Evolutionary conservation across 2,329 filamentous ascomycete genomes (phyloP).

Genomic region (Aureobasidium sp.): DNA sequence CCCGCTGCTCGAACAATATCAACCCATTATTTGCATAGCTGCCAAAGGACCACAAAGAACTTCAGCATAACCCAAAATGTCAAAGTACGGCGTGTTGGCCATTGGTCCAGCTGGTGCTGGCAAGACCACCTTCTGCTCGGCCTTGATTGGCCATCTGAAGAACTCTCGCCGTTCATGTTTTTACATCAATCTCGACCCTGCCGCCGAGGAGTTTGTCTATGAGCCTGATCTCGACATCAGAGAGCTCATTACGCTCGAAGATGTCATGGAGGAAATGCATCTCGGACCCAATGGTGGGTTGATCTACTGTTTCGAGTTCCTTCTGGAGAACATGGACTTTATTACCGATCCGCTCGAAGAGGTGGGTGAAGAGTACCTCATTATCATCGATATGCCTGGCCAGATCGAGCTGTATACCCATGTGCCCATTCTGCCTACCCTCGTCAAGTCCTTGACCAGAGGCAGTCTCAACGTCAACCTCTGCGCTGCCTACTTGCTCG

Average conservation of each 20-base stretch:
- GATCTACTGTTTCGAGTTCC: conserved; percentile 94
- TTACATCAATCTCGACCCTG: conserved; percentile 97
- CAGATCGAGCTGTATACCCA: conserved; percentile 99
- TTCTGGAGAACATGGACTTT: conserved; percentile 91
- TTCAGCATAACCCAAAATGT: conserved; percentile 71
- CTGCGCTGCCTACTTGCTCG: conserved; percentile 88
- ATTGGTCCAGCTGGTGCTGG: conserved; percentile 95
- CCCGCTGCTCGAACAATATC: conserved; percentile 36
- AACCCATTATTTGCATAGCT: neutral
- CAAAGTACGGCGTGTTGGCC: conserved; percentile 85
- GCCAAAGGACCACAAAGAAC: conserved; percentile 46
- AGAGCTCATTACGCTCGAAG: conserved; percentile 84
- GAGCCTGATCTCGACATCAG: conserved; percentile 91
- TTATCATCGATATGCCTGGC: conserved; percentile 97
- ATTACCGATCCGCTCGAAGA: conserved; percentile 76
- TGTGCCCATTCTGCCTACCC: conserved; percentile 79
- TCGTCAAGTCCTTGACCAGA: conserved; percentile 74
- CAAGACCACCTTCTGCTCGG: conserved; percentile 93
- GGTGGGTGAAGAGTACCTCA: conserved; percentile 89
- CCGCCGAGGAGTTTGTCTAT: conserved; percentile 87
- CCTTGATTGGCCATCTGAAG: conserved; percentile 86
- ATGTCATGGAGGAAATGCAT: conserved; percentile 93
- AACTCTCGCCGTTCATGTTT: conserved; percentile 89
- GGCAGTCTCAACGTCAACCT: conserved; percentile 83
- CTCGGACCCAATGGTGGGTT: conserved; percentile 87